A percentile compares a stretch with the other conserved stretches of the same genome.
These are phyloP conservation scores for Suillus tomentosus DNA, from an alignment of 768 basidiomycete genomes.

Conservation along the genomic window DNA sequence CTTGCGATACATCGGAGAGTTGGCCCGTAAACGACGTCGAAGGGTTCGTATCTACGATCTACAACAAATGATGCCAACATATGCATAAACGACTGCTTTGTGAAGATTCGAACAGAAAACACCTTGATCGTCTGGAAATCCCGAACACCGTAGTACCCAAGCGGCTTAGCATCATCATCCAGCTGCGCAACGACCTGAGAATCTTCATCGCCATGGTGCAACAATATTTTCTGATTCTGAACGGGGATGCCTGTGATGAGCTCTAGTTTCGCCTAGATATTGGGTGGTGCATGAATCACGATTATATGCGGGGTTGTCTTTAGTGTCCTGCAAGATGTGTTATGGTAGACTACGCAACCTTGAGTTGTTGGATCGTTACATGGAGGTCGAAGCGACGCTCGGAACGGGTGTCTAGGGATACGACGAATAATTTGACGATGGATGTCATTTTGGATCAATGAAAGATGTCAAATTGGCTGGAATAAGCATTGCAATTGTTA, in stretches of 20 bases:
- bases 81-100: slow-evolving; percentile 3
- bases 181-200: slow-evolving; percentile 52
- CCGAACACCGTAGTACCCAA: slow-evolving; percentile 74
- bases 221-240: slow-evolving; percentile 65
- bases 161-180: slow-evolving; percentile 62
- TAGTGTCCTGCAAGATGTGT: slow-evolving; percentile 17
- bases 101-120: background rate
- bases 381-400: slow-evolving; percentile 84
- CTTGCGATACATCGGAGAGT: slow-evolving; percentile 79
- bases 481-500: too few relatives aligned
- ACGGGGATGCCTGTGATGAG: slow-evolving; percentile 88
- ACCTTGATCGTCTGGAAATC: slow-evolving; percentile 87
- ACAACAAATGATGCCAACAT: slow-evolving; percentile 5
- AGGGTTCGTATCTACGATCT: slow-evolving; percentile 82
- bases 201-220: slow-evolving; percentile 62
- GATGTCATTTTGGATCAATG: slow-evolving; percentile 36
- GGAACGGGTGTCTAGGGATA: slow-evolving; percentile 87
- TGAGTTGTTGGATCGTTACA: slow-evolving; percentile 75
- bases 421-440: slow-evolving; percentile 70
- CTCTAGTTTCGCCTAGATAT: slow-evolving; percentile 72
- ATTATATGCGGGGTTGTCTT: background rate
- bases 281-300: background rate
- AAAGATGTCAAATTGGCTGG: too few relatives aligned
- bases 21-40: slow-evolving; percentile 78
- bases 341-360: slow-evolving; percentile 49